Evolutionary conservation across 2,329 filamentous ascomycete genomes (phyloP).

Genomic region (Zymoseptoria ardabiliae): DNA sequence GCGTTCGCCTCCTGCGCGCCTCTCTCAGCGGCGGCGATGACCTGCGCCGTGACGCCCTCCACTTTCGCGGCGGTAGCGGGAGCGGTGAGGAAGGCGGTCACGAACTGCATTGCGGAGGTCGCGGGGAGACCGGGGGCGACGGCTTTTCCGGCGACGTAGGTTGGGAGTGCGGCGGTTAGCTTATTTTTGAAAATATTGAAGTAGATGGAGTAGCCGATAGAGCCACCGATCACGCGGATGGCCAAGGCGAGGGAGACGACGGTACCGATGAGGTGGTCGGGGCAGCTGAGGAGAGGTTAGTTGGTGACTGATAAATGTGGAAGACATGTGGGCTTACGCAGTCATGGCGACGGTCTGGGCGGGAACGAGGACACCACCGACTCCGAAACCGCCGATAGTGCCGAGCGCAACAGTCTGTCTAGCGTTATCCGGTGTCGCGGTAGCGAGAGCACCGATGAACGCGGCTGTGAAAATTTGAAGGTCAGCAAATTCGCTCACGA

Average conservation of each 20-base stretch:
- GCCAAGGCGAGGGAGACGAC: constrained; percentile 58
- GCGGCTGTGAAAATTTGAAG: constrained; percentile 33
- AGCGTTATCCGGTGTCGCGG: constrained; percentile 17
- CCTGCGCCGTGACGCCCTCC: constrained; percentile 7
- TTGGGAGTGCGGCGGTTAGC: constrained; percentile 42
- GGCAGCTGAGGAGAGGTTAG: constrained; percentile 34
- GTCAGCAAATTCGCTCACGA: not conserved
- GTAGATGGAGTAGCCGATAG: constrained; percentile 29
- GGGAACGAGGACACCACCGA: constrained; percentile 60
- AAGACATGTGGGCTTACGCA: constrained; percentile 35
- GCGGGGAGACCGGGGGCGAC: constrained; percentile 21
- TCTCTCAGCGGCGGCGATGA: constrained; percentile 5
- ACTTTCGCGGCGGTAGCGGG: constrained; percentile 2
- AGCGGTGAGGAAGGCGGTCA: constrained; percentile 5
- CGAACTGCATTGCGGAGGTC: constrained; percentile 5
- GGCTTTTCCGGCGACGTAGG: constrained; percentile 40
- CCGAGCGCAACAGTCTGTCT: constrained; percentile 39
- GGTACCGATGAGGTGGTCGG: constrained; percentile 60
- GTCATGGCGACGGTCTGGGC: constrained; percentile 52
- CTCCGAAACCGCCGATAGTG: constrained; percentile 53
- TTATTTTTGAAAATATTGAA: constrained; percentile 46
- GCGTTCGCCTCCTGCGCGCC: constrained; percentile 6
- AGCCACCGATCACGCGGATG: constrained; percentile 60
- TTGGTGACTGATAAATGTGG: not conserved
- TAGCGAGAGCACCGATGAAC: constrained; percentile 30